A percentile compares a stretch with the other conserved stretches of the same genome.
Conservation (phyloP, 345 rosid genomes). For the Euphorbia peplus region DNA sequence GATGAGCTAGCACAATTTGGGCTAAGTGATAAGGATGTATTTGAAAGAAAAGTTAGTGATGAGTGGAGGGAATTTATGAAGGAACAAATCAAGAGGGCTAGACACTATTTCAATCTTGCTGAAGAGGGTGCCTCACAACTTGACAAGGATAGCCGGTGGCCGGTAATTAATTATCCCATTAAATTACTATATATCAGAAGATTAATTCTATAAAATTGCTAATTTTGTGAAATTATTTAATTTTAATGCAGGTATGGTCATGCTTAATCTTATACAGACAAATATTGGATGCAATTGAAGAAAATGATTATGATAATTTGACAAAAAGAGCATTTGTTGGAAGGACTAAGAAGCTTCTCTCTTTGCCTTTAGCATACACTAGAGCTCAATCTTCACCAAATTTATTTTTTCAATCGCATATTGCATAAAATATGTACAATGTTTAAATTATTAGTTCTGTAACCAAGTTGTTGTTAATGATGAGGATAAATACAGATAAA, state of each 20-base stretch:
- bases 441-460: no score
- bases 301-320: conserved; percentile 56
- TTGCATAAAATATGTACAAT: no score
- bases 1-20: conserved; percentile 57
- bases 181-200: no score
- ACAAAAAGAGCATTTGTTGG: conserved; percentile 56
- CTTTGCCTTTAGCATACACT: conserved; percentile 44
- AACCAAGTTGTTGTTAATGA: no score
- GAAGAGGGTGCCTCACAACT: conserved; percentile 59
- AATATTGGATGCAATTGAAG: conserved; percentile 53
- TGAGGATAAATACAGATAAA: no score
- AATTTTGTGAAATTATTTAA: no score
- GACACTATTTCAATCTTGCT: conserved; percentile 51
- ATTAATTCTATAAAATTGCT: background rate
- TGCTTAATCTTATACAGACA: conserved; percentile 42
- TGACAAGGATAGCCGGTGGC: conserved; percentile 59
- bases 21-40: conserved; percentile 42
- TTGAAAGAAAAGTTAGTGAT: conserved; percentile 43
- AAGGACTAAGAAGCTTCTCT: conserved; percentile 42
- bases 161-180: no score
- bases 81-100: conserved; percentile 55
- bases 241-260: conserved; percentile 53
- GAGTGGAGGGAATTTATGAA: conserved; percentile 59
- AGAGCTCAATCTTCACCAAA: conserved; percentile 30
- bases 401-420: conserved; percentile 5